Percentiles rank a stretch among this genome's conserved stretches.
Evolutionary conservation across 345 rosid genomes (phyloP).

Genomic region (Adansonia digitata): DNA sequence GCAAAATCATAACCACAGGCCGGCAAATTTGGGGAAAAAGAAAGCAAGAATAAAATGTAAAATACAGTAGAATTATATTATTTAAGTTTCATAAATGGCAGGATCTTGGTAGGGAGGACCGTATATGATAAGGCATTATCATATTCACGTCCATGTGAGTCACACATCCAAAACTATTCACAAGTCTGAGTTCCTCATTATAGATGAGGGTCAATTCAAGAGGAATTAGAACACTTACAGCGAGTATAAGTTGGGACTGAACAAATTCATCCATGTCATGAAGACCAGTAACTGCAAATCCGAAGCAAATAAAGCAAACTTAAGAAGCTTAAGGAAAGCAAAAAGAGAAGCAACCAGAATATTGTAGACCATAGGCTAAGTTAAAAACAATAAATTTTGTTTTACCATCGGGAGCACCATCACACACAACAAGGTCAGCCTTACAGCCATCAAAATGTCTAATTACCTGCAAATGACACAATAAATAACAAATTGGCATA

Average conservation of each 20-base stretch:
- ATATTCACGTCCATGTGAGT: background rate
- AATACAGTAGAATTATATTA: background rate
- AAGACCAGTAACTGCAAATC: conserved; percentile 83
- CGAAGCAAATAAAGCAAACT: conserved; percentile 14
- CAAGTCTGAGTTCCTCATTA: background rate
- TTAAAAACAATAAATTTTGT: conserved; percentile 7
- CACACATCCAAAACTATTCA: background rate
- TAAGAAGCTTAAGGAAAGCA: background rate
- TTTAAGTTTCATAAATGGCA: background rate
- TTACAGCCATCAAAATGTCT: conserved; percentile 94
- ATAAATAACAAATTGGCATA: background rate
- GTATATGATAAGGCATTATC: background rate
- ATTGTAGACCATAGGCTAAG: background rate
- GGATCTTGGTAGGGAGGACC: background rate
- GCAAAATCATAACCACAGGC: background rate
- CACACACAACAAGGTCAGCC: conserved; percentile 97
- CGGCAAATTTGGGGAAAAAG: background rate
- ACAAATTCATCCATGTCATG: conserved; percentile 99
- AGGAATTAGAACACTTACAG: conserved; percentile 46
- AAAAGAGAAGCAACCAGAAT: background rate
- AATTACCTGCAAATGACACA: conserved; percentile 52
- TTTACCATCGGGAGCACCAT: conserved; percentile 97
- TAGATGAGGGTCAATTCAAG: background rate
- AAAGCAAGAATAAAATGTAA: background rate
- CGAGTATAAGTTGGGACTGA: conserved; percentile 90